Conservation (phyloP, 2,329 filamentous ascomycete species). For the Sporothrix schenckii region DNA sequence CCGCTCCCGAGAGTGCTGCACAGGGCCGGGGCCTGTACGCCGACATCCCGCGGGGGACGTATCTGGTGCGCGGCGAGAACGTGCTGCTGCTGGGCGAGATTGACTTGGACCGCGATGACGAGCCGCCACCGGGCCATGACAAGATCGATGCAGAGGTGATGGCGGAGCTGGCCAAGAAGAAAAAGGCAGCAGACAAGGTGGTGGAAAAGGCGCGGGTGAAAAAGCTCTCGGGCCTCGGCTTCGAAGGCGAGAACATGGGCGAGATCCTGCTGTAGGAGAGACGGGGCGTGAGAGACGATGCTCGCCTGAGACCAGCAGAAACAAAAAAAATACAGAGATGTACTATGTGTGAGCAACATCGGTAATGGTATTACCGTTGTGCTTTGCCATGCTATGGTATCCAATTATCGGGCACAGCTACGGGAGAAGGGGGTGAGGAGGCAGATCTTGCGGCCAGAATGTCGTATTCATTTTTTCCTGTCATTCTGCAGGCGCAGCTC, state of each 20-base stretch:
- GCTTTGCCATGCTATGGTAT: not conserved
- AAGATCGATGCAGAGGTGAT: slow-evolving; percentile 55
- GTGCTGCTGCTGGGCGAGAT: slow-evolving; percentile 95
- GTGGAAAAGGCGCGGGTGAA: slow-evolving; percentile 72
- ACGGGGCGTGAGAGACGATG: not conserved
- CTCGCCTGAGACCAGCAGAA: not conserved
- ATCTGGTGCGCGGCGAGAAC: slow-evolving; percentile 93
- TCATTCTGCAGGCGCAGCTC: no score
- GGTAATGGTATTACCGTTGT: not conserved
- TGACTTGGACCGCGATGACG: slow-evolving; percentile 93
- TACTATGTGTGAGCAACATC: not conserved
- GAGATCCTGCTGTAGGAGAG: slow-evolving; percentile 67
- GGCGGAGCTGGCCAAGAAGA: slow-evolving; percentile 70
- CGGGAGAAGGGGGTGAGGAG: not conserved
- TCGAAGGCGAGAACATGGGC: slow-evolving; percentile 81
- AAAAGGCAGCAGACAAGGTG: slow-evolving; percentile 68
- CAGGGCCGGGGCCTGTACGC: slow-evolving; percentile 66
- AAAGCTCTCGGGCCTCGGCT: slow-evolving; percentile 76
- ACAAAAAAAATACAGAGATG: not conserved
- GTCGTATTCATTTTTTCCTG: not conserved
- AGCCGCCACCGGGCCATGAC: slow-evolving; percentile 70
- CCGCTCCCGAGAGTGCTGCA: slow-evolving; percentile 41
- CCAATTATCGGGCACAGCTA: not conserved
- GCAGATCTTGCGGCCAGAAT: no score
- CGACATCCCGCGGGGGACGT: slow-evolving; percentile 83